Base-by-base conservation (phyloP, 352 stramenopile genomes). In the Phytophthora vignae region DNA sequence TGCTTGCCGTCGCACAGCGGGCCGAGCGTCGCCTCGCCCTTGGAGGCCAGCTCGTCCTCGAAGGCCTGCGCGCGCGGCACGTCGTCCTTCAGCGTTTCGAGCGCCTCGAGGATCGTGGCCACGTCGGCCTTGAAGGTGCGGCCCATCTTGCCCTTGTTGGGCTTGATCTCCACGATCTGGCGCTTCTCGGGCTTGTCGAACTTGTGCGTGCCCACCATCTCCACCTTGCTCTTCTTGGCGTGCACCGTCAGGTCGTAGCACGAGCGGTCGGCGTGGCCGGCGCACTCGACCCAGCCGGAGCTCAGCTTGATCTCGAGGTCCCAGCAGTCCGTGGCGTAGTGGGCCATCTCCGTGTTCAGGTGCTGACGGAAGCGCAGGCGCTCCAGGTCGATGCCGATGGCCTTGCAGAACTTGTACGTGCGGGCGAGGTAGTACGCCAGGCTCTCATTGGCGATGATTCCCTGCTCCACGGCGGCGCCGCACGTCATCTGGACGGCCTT, bases 271-370 rank as follows among this genome's bases (percentile, higher is more conserved):
- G 98, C 98, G 81, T 99, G 97, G 61, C 98, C 98, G 9, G 99
- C 98, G 78, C 98, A 99, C 77, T 99, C 98, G 11, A 99, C 95
- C 98, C 98, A 99, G 71, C 98, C 98, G 73, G 98, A 99, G 64
- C 86, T 98, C 54, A 98, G 88, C 84, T 99, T 91, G 68, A 99
- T 99, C 88, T 99, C 98, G 38, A 99, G 81, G 84, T 99, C 98
- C 98, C 98, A 99, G 87, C 98, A 99, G 85, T 99, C 98, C 36
- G 90, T 98, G 19, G 98, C 98, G 82, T 99, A 99, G 84, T 99
- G 98, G 36, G 98, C 98, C 98, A 99, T 99, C 90, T 99, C 98
- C 27, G 97, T 99, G 52, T 95, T 90, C 60, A 99, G 87, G 83
- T 99, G 98, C 88, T 99, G 98, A 60, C 98, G 97, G 84, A 99